Evolutionary conservation across 1,284 basidiomycete species (phyloP).

Genomic region (Fomitiporia mediterranea): DNA sequence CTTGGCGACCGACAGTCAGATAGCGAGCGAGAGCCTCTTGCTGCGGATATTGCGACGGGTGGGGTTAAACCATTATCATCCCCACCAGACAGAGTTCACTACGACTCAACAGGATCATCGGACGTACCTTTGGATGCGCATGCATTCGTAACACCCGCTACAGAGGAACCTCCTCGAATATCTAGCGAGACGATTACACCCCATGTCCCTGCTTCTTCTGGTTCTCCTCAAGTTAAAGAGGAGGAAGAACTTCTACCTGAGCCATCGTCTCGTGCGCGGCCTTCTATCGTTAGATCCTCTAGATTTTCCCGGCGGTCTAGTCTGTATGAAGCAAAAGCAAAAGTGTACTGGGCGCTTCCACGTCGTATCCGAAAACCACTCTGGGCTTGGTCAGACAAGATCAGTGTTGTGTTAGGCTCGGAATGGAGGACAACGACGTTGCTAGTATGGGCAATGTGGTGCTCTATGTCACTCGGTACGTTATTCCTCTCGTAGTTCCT

Average conservation of each 20-base stretch:
- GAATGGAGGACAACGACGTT: constrained; percentile 83
- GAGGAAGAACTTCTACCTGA: constrained; percentile 4
- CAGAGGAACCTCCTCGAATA: constrained; percentile 1
- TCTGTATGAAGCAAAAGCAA: constrained; percentile 26
- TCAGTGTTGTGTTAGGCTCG: constrained; percentile 73
- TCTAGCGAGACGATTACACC: background rate
- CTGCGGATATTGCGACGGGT: constrained; percentile 26
- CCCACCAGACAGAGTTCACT: constrained; percentile 29
- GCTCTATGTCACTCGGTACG: constrained; percentile 73
- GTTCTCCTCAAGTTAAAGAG: background rate
- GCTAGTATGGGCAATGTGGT: constrained; percentile 85
- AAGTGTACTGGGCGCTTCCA: constrained; percentile 47
- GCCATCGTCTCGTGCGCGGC: background rate
- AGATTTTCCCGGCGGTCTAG: constrained; percentile 19
- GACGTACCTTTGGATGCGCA: constrained; percentile 36
- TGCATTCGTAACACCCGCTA: constrained; percentile 31
- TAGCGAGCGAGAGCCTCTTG: constrained; percentile 13
- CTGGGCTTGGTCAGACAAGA: constrained; percentile 64
- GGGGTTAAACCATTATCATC: constrained; percentile 6
- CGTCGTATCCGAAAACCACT: constrained; percentile 46
- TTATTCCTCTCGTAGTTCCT: background rate
- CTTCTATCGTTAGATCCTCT: background rate
- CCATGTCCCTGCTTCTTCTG: background rate
- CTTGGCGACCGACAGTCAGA: background rate
- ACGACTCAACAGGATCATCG: constrained; percentile 38